These are phyloP conservation scores for Aristolochia contorta DNA, from an alignment of 164 flowering plant species.

Conservation along the genomic window DNA sequence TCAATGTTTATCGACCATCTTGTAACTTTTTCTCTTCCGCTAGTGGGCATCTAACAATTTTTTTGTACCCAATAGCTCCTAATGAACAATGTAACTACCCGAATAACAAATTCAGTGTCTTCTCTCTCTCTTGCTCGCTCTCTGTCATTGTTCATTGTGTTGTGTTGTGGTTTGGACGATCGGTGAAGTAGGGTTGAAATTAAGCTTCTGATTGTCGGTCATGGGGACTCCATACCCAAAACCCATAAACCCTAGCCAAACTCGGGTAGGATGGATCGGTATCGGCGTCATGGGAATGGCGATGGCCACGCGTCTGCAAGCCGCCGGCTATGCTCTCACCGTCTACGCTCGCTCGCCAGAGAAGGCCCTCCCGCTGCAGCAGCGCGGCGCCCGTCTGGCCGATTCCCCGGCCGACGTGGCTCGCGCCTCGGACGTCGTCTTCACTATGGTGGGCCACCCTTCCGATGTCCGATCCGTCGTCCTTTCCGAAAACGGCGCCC, in stretches of 20 bases:
- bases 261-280: conserved; percentile 78
- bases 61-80: neutral
- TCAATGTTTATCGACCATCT: neutral
- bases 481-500: conserved; percentile 18
- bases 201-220: neutral
- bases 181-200: too few species aligned
- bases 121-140: too few species aligned
- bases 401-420: conserved; percentile 39
- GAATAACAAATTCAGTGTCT: neutral
- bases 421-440: conserved; percentile 38
- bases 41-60: neutral
- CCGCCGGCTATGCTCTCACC: conserved; percentile 60
- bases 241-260: conserved; percentile 34
- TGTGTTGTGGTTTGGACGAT: neutral
- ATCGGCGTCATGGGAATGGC: conserved; percentile 81
- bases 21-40: neutral
- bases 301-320: conserved; percentile 60
- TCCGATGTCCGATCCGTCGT: conserved; percentile 52
- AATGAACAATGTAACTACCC: too few species aligned
- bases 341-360: conserved; percentile 54
- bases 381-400: conserved; percentile 46
- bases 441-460: conserved; percentile 47
- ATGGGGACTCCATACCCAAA: conserved; percentile 47
- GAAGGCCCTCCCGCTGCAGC: conserved; percentile 34
- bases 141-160: too few species aligned